phyloP scores from a whole-genome alignment of 306 rosid species.

The Astragalus membranaceus region DNA sequence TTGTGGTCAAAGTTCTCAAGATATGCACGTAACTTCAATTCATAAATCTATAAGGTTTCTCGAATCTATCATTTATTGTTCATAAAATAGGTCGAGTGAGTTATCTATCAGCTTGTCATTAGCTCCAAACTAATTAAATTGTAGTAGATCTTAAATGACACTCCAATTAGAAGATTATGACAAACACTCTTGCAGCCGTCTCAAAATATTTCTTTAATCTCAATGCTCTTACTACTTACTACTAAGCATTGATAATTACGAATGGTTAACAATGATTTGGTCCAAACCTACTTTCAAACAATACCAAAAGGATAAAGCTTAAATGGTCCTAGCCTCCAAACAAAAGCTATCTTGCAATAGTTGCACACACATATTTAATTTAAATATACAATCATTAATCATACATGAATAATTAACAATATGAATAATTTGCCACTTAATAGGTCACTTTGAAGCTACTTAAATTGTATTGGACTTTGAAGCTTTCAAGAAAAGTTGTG shows the following conservation, averaged over 20 bases:
- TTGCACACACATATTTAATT: constrained; percentile 18
- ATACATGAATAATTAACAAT: background rate
- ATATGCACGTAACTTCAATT: background rate
- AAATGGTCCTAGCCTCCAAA: constrained; percentile 21
- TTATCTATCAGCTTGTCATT: constrained; percentile 4
- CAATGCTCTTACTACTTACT: constrained; percentile 9
- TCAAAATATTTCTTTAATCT: constrained; percentile 22
- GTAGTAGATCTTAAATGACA: background rate
- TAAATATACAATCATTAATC: constrained; percentile 12
- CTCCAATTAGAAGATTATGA: constrained; percentile 15
- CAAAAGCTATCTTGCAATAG: constrained; percentile 28
- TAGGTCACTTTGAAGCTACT: constrained; percentile 42
- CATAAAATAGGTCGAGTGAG: constrained; percentile 5
- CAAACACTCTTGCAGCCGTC: constrained; percentile 25
- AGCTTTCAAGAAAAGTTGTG: constrained; percentile 42
- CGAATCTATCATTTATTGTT: constrained; percentile 22
- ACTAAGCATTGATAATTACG: constrained; percentile 5
- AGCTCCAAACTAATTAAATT: constrained; percentile 12
- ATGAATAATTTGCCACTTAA: constrained; percentile 25
- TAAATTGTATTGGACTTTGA: constrained; percentile 34
- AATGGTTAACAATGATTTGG: constrained; percentile 38
- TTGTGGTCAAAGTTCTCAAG: constrained; percentile 16
- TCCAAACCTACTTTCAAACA: constrained; percentile 48
- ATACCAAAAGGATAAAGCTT: constrained; percentile 24
- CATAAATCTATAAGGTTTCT: constrained; percentile 15